A percentile compares a stretch with the other conserved stretches of the same genome.
These are phyloP conservation scores for Avena eriantha DNA, from an alignment of 176 grass and related monocot species.

Conservation along the genomic window DNA sequence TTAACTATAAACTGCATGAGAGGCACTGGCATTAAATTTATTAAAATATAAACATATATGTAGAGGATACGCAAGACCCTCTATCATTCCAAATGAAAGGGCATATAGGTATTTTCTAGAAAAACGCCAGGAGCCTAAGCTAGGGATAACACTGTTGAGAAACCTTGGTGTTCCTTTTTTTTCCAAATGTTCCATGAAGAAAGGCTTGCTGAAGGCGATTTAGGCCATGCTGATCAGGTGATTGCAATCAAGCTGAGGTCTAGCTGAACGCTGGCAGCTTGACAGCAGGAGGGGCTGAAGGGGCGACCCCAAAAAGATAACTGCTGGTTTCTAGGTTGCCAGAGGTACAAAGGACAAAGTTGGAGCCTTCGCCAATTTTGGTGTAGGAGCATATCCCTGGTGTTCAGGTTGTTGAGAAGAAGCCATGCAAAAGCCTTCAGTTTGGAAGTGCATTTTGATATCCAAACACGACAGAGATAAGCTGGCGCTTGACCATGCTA, in stretches of 20 bases:
- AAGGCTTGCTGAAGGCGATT: constrained; percentile 3
- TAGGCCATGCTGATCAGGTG: background rate
- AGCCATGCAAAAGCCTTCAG: constrained; percentile 9
- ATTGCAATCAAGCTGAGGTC: background rate
- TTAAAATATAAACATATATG: background rate
- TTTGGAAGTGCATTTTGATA: constrained; percentile 9
- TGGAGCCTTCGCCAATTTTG: background rate
- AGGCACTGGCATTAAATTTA: background rate
- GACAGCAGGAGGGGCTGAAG: constrained; percentile 7
- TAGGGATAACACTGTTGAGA: background rate
- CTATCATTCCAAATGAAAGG: background rate
- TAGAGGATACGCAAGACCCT: background rate
- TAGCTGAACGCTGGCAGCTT: background rate
- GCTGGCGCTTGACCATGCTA: background rate
- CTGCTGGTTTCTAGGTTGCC: background rate
- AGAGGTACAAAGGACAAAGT: background rate
- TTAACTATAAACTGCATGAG: background rate
- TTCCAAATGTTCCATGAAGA: background rate
- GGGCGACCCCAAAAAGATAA: background rate
- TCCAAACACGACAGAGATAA: background rate
- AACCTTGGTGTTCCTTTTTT: background rate
- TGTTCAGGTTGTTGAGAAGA: background rate
- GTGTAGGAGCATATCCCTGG: background rate
- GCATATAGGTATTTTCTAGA: background rate
- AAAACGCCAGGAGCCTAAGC: background rate